phyloP scores from a whole-genome alignment of 352 stramenopile genomes.

The Globisporangium paroecandrum region DNA sequence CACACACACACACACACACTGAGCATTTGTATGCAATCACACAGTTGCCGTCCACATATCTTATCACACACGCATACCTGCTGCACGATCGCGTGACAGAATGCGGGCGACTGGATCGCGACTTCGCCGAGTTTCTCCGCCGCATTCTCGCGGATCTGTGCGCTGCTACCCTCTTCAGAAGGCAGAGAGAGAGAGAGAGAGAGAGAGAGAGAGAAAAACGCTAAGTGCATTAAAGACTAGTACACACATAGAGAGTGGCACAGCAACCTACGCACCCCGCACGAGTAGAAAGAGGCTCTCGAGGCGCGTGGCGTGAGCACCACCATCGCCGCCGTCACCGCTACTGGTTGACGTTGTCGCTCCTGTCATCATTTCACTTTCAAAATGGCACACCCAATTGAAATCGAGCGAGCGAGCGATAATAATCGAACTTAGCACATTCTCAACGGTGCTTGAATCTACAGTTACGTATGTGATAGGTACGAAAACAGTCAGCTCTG shows the following conservation, averaged over 20 bases:
- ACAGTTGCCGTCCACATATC: neutral
- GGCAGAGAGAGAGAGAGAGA: too few relatives aligned
- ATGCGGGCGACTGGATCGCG: constrained; percentile 38
- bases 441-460: neutral
- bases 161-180: constrained; percentile 57
- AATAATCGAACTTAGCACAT: neutral
- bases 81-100: constrained; percentile 51
- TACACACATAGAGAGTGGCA: neutral
- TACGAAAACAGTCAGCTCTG: neutral
- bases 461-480: neutral
- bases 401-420: too few relatives aligned
- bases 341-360: neutral
- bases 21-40: neutral
- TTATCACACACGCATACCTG: constrained; percentile 24
- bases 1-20: neutral
- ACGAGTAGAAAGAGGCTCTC: constrained; percentile 80
- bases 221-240: neutral
- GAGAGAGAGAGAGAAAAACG: neutral
- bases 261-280: constrained; percentile 39
- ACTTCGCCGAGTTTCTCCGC: constrained; percentile 69
- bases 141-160: constrained; percentile 63
- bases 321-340: neutral
- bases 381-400: neutral
- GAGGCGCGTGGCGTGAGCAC: constrained; percentile 56
- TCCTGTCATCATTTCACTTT: neutral